Evolutionary conservation across 2,329 filamentous ascomycete genomes (phyloP).

Genomic region (Claviceps quebecensis): DNA sequence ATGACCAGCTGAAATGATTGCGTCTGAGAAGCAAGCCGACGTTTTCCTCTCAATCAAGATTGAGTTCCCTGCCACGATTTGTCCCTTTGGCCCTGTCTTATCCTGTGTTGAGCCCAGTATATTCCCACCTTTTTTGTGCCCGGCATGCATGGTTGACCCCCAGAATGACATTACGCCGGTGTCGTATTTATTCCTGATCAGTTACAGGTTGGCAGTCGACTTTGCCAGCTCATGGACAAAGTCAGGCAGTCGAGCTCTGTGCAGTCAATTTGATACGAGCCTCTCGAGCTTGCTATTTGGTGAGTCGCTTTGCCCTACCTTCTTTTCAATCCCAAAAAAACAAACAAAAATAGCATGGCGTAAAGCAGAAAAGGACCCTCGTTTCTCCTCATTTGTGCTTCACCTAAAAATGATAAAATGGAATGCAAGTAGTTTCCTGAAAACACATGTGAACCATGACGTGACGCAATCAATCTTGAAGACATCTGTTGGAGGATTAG

Average conservation of each 20-base stretch:
- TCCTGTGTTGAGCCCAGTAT: neutral
- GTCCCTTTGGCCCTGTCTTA: neutral
- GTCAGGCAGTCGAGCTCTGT: neutral
- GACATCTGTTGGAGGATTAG: conserved; percentile 12
- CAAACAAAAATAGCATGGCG: neutral
- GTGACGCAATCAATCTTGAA: conserved; percentile 9
- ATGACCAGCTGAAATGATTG: no score
- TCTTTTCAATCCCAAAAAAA: neutral
- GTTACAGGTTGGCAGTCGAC: neutral
- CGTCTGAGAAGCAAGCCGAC: no score
- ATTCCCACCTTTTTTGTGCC: neutral
- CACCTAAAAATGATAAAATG: neutral
- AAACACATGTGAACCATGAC: neutral
- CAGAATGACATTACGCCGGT: neutral
- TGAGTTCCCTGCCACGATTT: neutral
- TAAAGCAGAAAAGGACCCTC: neutral
- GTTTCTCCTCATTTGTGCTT: neutral
- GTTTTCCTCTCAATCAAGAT: no score
- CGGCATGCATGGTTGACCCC: neutral
- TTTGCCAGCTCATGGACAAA: neutral
- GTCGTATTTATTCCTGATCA: neutral
- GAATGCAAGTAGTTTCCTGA: neutral
- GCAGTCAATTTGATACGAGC: neutral
- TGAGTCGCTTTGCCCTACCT: neutral
- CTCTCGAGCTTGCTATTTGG: neutral